Base-by-base conservation (phyloP, 495 filamentous ascomycete species). In the Neurospora discreta region DNA sequence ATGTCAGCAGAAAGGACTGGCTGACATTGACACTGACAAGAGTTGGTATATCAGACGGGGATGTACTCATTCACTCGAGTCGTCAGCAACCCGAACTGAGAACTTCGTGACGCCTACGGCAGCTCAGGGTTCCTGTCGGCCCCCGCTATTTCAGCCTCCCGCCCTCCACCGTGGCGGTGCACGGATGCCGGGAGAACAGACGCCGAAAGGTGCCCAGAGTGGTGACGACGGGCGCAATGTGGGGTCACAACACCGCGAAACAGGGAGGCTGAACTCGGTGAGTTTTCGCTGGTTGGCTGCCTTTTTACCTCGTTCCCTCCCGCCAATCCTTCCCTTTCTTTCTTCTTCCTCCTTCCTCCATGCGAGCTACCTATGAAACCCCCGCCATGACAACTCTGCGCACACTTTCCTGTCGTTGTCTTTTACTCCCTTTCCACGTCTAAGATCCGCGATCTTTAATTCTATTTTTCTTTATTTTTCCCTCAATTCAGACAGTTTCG, bases 241-340 rank as follows among this genome's bases (percentile, higher is more conserved):
- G 52, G 52, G 52, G 52, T 65, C 52, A 58, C 52, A 15, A 43
- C 52, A 65, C 67, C 41, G 69, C 42, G 69, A 71, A 69, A 69
- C 39, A 75, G 75, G 77, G 76, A 77, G 75, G 77, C 75, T 78
- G 75, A 79, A 69, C 70, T 60, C 23, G 73, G 71, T 69, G 75
- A 78, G 60, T 78, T 79, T 79, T 78, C 74, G 73, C 70, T 69
- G 74, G 75, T 71, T 72, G 69, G 60, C 4, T 42, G 20, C 30
- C 67, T 67, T 46, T 75, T 71, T 71, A 39, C 60, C 42, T 69
- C 43, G 52, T 30, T 36, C 52, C 26, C 52, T 65, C 52, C 52
- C 52, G 52, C 52, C 52, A 65, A 65, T 65, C 52, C 52, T 68
- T 71, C 69, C 23, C 39, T 69, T 74, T 73, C 69, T 52, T 70